Conservation (phyloP, 2,329 filamentous ascomycete genomes). For the Ascosphaera apis region DNA sequence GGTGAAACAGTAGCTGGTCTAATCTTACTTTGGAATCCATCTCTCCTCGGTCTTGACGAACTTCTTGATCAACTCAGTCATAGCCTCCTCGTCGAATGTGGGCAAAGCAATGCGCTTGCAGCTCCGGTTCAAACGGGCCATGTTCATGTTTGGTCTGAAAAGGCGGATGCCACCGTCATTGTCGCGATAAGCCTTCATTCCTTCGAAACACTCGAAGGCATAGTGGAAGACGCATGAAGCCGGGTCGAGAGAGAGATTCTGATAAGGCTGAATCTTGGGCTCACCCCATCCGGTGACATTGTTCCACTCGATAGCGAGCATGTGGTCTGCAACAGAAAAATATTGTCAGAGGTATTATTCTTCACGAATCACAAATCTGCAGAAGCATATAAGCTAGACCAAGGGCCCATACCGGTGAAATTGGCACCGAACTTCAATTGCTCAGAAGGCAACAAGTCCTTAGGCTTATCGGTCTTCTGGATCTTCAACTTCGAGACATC, state of each 20-base stretch:
- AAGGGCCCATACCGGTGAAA: conserved; percentile 49
- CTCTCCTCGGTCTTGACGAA: conserved; percentile 62
- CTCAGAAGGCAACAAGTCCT: conserved; percentile 47
- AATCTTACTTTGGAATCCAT: conserved; percentile 57
- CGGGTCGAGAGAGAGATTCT: conserved; percentile 90
- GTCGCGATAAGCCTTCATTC: conserved; percentile 98
- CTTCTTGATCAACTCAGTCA: conserved; percentile 62
- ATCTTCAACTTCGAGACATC: conserved; percentile 57
- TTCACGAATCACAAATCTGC: neutral
- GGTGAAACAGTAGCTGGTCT: neutral
- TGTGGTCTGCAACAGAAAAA: conserved; percentile 47
- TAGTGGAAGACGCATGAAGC: conserved; percentile 97
- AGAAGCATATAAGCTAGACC: conserved; percentile 1
- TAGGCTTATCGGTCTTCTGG: conserved; percentile 52
- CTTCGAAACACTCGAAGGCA: conserved; percentile 93
- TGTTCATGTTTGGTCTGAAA: conserved; percentile 91
- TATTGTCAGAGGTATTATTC: neutral
- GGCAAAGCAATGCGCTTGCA: conserved; percentile 79
- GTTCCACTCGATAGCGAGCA: conserved; percentile 90
- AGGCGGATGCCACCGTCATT: conserved; percentile 53
- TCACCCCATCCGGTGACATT: conserved; percentile 59
- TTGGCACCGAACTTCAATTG: conserved; percentile 73
- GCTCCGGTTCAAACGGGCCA: conserved; percentile 82
- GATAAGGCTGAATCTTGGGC: conserved; percentile 74
- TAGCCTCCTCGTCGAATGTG: conserved; percentile 48